Percentiles rank a stretch among this genome's conserved stretches.
phyloP scores from a whole-genome alignment of 768 basidiomycete species.

The Leccinum sublutescens region DNA sequence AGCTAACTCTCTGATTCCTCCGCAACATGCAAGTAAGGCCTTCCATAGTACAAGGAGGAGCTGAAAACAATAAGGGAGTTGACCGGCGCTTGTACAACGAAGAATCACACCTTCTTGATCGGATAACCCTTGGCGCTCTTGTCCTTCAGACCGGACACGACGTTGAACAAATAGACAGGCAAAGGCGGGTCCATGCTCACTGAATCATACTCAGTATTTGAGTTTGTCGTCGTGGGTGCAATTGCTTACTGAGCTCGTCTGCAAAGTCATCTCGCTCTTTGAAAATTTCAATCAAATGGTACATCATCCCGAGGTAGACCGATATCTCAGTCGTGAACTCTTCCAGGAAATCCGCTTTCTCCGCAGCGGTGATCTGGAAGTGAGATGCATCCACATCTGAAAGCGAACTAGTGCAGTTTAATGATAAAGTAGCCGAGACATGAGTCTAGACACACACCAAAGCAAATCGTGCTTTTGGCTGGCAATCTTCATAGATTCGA shows the following conservation, averaged over 20 bases:
- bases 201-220: constrained; percentile 32
- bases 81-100: not conserved
- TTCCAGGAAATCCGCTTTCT: constrained; percentile 78
- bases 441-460: constrained; percentile 45
- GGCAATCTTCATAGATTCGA: constrained; percentile 89
- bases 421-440: constrained; percentile 4
- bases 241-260: constrained; percentile 85
- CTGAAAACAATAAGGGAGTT: constrained; percentile 39
- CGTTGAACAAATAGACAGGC: constrained; percentile 87
- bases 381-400: constrained; percentile 73
- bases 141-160: constrained; percentile 88
- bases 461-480: constrained; percentile 82
- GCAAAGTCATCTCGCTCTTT: constrained; percentile 93
- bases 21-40: constrained; percentile 85
- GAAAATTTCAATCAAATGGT: constrained; percentile 92
- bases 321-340: constrained; percentile 91
- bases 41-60: constrained; percentile 95
- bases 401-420: constrained; percentile 51
- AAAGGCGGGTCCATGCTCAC: constrained; percentile 96
- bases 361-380: constrained; percentile 65
- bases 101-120: constrained; percentile 78
- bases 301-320: constrained; percentile 92
- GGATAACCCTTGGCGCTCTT: constrained; percentile 95
- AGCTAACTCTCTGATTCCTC: constrained; percentile 83
- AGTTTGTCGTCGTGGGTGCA: not conserved